Base-by-base conservation (phyloP, 2,329 filamentous ascomycete species). In the Nemania diffusa region DNA sequence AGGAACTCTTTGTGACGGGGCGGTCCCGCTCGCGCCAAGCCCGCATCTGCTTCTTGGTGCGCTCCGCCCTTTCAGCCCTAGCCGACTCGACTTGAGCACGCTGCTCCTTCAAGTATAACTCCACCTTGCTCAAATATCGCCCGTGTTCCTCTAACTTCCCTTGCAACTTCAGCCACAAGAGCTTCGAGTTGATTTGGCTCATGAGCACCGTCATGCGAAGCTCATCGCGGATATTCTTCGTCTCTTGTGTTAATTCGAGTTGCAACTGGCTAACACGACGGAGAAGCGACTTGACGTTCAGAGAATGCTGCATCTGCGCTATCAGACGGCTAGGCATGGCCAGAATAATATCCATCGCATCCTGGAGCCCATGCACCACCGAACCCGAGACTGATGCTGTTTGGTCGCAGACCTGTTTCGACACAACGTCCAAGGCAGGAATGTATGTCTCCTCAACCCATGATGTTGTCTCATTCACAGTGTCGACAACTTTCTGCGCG, bases 131-230 rank as follows among this genome's bases (percentile, higher is more conserved):
- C 62, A 81, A 72, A 68, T 88, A 88, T 2, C 78, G 78, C 2
- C 79, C 74, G 58, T 83, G 79, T 71, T 87, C 84, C 17, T 83
- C 79, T 2, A 73, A 75, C 71, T 83, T 84, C 22, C 85, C 85
- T 57, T 82, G 84, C 34, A 87, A 57, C 74, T 82, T 84, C 57
- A 90, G 78, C 86, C 86, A 89, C 78, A 84, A 81, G 34, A 88
- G 79, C 75, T 84, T 87, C 15, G 87, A 87, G 50, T 79, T 79
- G 27, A 90, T 79, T 73, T 88, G 87, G 15, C 87, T 85, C 44
- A 81, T 81, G 29, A 88, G 77, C 9, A 89, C 70, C 0, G 79
- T 77, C 5, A 87, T 75, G 27, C 83, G 77, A 1, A 84, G 71
- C 51, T 83, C 81, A 29, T 81, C 79, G 11, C 78, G 76, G 17